Conservation (phyloP, 768 basidiomycete genomes). For the Megacollybia marginata region DNA sequence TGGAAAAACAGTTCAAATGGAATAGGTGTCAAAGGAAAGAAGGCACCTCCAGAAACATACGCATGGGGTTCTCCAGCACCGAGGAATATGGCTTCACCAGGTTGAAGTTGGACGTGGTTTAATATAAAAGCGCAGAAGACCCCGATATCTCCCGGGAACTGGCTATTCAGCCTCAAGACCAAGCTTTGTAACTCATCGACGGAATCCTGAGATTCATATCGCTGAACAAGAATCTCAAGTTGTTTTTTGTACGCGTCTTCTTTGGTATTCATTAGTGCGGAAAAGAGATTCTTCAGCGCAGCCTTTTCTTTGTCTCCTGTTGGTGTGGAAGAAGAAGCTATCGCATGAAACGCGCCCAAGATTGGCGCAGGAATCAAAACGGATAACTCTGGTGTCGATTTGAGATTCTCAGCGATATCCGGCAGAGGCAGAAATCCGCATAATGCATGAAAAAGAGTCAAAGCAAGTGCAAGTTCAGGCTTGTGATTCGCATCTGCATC, state of each 20-base stretch:
- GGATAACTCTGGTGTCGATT: conserved; percentile 67
- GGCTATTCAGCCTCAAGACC: conserved; percentile 51
- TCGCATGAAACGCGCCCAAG: conserved; percentile 40
- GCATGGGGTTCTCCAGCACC: conserved; percentile 97
- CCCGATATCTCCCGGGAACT: conserved; percentile 93
- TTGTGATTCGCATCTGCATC: conserved; percentile 90
- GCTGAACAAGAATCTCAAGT: conserved; percentile 47
- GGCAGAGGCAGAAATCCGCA: conserved; percentile 88
- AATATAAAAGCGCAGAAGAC: conserved; percentile 85
- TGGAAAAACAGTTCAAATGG: conserved; percentile 20
- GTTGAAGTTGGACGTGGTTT: conserved; percentile 72
- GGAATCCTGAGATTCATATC: conserved; percentile 47
- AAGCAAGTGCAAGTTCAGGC: conserved; percentile 97
- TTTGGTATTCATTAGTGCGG: conserved; percentile 79
- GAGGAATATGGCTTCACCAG: conserved; percentile 90
- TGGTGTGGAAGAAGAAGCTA: conserved; percentile 35
- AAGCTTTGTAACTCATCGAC: conserved; percentile 48
- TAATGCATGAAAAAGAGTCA: conserved; percentile 84
- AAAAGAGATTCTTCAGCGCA: conserved; percentile 71
- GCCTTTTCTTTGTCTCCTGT: conserved; percentile 43
- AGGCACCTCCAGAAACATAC: conserved; percentile 76
- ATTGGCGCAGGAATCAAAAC: conserved; percentile 57
- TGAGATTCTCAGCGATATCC: conserved; percentile 61
- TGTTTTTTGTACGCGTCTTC: conserved; percentile 40
- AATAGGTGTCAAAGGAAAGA: conserved; percentile 2